These are phyloP conservation scores for Saccharomyces paradoxus DNA, from an alignment of 805 yeast genomes.

Conservation along the genomic window DNA sequence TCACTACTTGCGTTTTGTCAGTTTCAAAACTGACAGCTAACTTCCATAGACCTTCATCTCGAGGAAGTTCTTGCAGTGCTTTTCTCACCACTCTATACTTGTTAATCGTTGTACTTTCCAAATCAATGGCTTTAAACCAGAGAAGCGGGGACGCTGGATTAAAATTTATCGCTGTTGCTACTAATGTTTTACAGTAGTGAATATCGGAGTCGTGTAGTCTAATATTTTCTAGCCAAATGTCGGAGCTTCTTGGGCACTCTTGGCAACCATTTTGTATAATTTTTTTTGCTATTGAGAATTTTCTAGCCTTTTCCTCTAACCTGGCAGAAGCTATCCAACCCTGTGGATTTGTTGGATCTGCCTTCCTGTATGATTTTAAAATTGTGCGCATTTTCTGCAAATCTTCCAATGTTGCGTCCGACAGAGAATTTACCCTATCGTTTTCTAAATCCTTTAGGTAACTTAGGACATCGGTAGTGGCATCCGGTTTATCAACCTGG, in stretches of 20 bases:
- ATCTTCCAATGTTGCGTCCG: conserved; percentile 41
- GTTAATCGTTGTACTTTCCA: conserved; percentile 51
- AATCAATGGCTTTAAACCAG: conserved; percentile 65
- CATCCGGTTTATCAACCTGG: conserved; percentile 5
- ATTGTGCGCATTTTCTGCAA: conserved; percentile 49
- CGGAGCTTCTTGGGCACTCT: conserved; percentile 56
- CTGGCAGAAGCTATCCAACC: conserved; percentile 86
- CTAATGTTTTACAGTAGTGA: conserved; percentile 45
- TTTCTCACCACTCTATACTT: conserved; percentile 56
- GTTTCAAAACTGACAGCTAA: conserved; percentile 53
- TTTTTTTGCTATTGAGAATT: conserved; percentile 46
- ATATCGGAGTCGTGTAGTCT: conserved; percentile 44
- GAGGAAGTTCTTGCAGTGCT: conserved; percentile 61
- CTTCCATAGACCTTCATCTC: conserved; percentile 58
- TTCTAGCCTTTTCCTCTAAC: conserved; percentile 59
- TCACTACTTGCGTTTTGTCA: conserved; percentile 39
- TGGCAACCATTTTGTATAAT: conserved; percentile 70
- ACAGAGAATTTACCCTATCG: conserved; percentile 1
- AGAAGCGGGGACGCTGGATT: conserved; percentile 50
- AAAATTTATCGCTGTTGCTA: conserved; percentile 54
- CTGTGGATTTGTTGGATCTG: conserved; percentile 64
- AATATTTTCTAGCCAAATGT: conserved; percentile 76
- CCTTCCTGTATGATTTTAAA: conserved; percentile 56
- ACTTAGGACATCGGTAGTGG: conserved; percentile 28
- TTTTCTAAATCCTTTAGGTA: conserved; percentile 37